These are phyloP conservation scores for Sarcomyxa edulis DNA, from an alignment of 768 basidiomycete species.

Conservation along the genomic window DNA sequence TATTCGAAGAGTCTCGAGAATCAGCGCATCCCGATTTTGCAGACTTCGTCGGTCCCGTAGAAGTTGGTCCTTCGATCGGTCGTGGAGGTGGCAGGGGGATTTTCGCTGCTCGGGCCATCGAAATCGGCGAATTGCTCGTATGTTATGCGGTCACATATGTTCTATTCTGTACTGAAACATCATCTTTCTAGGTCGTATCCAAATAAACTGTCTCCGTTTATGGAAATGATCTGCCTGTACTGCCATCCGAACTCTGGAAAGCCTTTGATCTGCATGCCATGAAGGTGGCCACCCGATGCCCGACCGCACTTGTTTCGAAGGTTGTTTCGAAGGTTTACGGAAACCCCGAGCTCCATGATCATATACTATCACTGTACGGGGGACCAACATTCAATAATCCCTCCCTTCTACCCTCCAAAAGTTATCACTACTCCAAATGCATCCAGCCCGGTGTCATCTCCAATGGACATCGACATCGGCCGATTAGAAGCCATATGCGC, in stretches of 20 bases:
- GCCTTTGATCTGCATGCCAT: neutral
- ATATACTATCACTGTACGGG: neutral
- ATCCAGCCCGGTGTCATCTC: neutral
- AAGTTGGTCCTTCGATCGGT: neutral
- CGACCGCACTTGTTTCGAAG: neutral
- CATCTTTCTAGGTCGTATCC: neutral
- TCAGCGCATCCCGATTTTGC: neutral
- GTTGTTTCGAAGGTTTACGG: neutral
- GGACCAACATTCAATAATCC: neutral
- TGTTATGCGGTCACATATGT: neutral
- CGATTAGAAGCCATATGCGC: conserved; percentile 3
- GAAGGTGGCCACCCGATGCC: neutral
- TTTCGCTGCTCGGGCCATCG: neutral
- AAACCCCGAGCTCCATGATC: neutral
- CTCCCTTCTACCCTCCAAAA: neutral
- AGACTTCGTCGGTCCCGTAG: conserved; percentile 3
- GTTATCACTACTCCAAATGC: neutral
- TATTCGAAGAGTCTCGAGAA: conserved; percentile 1
- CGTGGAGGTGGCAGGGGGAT: conserved; percentile 3
- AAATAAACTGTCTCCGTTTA: neutral
- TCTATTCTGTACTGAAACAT: neutral
- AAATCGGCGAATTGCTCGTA: neutral
- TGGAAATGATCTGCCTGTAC: neutral
- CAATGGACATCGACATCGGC: neutral
- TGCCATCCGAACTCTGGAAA: neutral